Evolutionary conservation across 2,329 filamentous ascomycete genomes (phyloP), one percentile per base, ranked within the genome.

Genomic region (Tolypocladium capitatum): DNA sequence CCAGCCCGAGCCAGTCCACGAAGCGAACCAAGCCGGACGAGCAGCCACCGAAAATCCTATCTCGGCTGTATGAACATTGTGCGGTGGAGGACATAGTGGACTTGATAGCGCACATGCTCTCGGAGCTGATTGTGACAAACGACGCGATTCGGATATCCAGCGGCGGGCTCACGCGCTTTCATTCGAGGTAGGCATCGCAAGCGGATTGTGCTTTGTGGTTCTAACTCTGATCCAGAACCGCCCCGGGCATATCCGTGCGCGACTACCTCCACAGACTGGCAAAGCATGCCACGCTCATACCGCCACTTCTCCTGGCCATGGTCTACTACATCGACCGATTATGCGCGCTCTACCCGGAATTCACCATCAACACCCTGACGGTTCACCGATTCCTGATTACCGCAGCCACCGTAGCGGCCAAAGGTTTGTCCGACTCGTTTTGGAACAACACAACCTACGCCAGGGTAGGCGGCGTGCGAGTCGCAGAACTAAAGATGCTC

Each of bases 371-470:
- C 62, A 95, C 88, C 43, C 74, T 98, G 20, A 98, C 92, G 0
- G 91, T 98, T 3, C 92, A 98, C 68, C 89, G 92, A 9, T 98
- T 97, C 60, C 76, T 98, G 10, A 98, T 98, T 55, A 92, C 91
- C 2, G 89, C 90, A 20, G 91, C 90, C 10, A 96, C 92, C 0
- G 92, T 98, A 5, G 92, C 91, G 7, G 88, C 90, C 48, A 98
- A 98, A 66, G 92, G 92, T 1, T 75, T 98, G 13, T 96, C 89
- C 31, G 92, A 98, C 64, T 89, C 86, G 30, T 98, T 98, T 63
- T 96, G 92, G 89, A 97, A 94, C 52, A 98, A 98, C 66, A 87
- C 87, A 28, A 94, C 91, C 1, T 98, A 98, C 63, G 90, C 92
- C 34, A 78, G 88, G 48, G 90, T 98, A 1, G 92, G 92, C 5